phyloP scores from a whole-genome alignment of 2,329 filamentous ascomycete species.

The Leptographium wingfieldii region DNA sequence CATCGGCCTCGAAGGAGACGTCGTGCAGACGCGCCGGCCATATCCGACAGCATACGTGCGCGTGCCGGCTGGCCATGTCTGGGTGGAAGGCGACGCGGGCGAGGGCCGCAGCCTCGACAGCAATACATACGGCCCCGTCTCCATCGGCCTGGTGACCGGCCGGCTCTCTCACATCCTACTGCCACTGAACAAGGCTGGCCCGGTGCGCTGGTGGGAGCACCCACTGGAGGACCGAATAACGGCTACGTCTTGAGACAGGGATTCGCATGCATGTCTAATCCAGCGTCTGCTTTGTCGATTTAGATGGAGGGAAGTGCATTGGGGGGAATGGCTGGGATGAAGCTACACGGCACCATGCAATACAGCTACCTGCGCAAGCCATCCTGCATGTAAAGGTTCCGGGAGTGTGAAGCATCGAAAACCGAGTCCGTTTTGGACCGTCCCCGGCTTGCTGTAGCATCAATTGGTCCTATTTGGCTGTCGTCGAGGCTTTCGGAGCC shows the following conservation, averaged over 20 bases:
- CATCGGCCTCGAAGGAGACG: slow-evolving; percentile 68
- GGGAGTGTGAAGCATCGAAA: no score
- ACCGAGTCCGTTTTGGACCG: no score
- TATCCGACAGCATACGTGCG: slow-evolving; percentile 43
- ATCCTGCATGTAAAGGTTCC: no score
- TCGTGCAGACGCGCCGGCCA: slow-evolving; percentile 51
- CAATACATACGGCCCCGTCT: slow-evolving; percentile 80
- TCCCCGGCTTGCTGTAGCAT: no score
- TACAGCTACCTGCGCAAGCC: background rate
- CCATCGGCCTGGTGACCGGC: slow-evolving; percentile 61
- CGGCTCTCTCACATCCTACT: slow-evolving; percentile 60
- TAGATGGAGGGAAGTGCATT: background rate
- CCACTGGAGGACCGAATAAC: slow-evolving; percentile 8
- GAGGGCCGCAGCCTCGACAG: slow-evolving; percentile 64
- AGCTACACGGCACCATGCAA: background rate
- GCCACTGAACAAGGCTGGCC: slow-evolving; percentile 48
- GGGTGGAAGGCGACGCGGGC: slow-evolving; percentile 85
- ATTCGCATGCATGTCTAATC: background rate
- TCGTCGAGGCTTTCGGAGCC: background rate
- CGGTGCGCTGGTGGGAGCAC: slow-evolving; percentile 45
- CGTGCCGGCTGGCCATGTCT: slow-evolving; percentile 76
- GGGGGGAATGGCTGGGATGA: background rate
- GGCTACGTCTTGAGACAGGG: background rate
- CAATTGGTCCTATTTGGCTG: background rate
- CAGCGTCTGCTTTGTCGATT: background rate